phyloP scores from a whole-genome alignment of 164 flowering plant species.

The grape (Vitis vinifera) region DNA sequence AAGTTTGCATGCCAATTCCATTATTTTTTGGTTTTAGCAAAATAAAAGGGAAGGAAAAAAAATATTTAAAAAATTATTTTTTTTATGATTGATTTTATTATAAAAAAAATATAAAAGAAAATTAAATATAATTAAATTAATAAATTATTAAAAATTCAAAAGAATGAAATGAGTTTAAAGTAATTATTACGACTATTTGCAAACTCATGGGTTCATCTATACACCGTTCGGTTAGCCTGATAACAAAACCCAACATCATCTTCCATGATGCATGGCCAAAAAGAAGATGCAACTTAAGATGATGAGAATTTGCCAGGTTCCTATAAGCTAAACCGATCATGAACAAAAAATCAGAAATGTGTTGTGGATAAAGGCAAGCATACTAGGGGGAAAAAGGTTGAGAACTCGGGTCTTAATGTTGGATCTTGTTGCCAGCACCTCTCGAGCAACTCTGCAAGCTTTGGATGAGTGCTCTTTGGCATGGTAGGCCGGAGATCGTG shows the following conservation, averaged over 20 bases:
- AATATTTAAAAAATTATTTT: too few species aligned
- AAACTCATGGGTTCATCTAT: too few species aligned
- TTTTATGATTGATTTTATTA: too few species aligned
- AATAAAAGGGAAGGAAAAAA: neutral
- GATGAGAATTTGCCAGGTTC: neutral
- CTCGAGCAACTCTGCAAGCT: constrained; percentile 37
- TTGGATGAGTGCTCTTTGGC: constrained; percentile 41
- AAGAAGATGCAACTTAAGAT: neutral
- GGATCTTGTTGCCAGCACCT: constrained; percentile 52
- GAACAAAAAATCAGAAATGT: too few species aligned
- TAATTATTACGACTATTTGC: too few species aligned
- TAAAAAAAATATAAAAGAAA: neutral
- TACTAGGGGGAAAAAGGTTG: neutral
- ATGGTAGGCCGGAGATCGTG: constrained; percentile 66
- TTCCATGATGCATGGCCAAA: too few species aligned
- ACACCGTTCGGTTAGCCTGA: too few species aligned
- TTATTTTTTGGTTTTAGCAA: too few species aligned
- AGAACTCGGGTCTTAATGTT: constrained; percentile 52
- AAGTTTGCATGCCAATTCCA: neutral
- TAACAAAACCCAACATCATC: too few species aligned
- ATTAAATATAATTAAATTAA: too few species aligned
- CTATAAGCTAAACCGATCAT: too few species aligned
- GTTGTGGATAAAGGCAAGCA: too few species aligned
- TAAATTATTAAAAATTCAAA: neutral
- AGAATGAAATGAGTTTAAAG: neutral